Evolutionary conservation across 352 stramenopile species (phyloP), one percentile per base, ranked within the genome.

Genomic region (Globisporangium lucens): DNA sequence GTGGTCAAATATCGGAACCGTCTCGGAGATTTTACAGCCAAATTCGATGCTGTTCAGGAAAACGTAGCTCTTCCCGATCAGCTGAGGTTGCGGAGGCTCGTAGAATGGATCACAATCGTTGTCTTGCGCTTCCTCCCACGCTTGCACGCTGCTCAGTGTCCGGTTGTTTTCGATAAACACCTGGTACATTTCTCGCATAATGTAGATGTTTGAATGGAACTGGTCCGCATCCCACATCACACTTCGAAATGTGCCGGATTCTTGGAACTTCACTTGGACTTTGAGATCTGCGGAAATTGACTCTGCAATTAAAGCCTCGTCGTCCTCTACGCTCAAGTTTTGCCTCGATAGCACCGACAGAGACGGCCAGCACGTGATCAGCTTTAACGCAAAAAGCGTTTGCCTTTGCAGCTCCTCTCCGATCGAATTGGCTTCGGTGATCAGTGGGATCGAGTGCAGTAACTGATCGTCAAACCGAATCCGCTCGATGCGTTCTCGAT

Each of bases 141-240:
- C 66, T n/a, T 74, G 66, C 17, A 74, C 62, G 46, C 76, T 76
- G 1, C 66, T 30, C 22, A 86, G 30, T 7, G 79, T 67, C 8
- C 89, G 83, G 24, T 81, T 91, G 61, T 87, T 82, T 59, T 89
- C 79, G 52, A 95, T 90, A 51, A 94, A 94, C 8, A 86, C 78
- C 62, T 95, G 86, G 60, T 97, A 97, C 75, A 96, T 91, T 65
- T 96, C 88, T 13, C 89, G 81, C 89, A 97, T 97, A 13, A 79
- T 67, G 61, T 92, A 96, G 20, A 96, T 66, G 22, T 80, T 89
- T 38, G 82, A 68, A 29, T 93, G 75, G 61, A 97, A 96, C 62
- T 87, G 80, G 0, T 96, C 87, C 8, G 93, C 75, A 52, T 89
- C 74, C 87, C 89, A 95, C 66, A 93, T 75, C 13, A 89, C 85